A percentile compares a stretch with the other conserved stretches of the same genome.
phyloP scores from a whole-genome alignment of 2,329 filamentous ascomycete genomes.

The Fonsecaea pedrosoi region DNA sequence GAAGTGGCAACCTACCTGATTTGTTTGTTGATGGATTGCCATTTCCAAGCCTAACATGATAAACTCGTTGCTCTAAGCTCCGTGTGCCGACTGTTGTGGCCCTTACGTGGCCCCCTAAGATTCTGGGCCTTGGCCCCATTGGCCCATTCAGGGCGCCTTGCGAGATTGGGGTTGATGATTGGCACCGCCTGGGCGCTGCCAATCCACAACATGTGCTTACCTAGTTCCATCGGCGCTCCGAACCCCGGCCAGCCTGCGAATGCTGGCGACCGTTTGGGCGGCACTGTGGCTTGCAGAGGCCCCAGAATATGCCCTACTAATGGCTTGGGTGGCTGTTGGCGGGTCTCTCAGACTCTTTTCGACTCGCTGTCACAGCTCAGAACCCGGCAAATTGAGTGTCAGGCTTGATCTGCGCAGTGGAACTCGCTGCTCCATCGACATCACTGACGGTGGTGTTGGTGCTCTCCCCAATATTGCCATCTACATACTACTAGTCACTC shows the following conservation, averaged over 20 bases:
- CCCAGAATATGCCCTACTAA: not conserved
- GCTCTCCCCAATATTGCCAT: not conserved
- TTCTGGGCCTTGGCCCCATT: constrained; percentile 3
- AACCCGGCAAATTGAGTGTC: constrained; percentile 7
- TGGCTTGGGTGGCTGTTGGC: constrained; percentile 4
- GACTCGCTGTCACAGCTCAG: not conserved
- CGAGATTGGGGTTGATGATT: constrained; percentile 22
- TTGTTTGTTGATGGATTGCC: constrained; percentile 29
- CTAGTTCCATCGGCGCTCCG: constrained; percentile 6
- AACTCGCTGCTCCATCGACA: constrained; percentile 4
- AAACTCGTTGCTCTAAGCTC: not conserved
- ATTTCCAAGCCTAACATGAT: constrained; percentile 9
- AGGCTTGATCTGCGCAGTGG: constrained; percentile 5
- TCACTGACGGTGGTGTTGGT: not conserved
- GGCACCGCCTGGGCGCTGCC: not conserved
- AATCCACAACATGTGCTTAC: not conserved
- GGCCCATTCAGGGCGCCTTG: constrained; percentile 15
- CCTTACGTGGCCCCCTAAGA: constrained; percentile 1
- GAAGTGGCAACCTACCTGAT: constrained; percentile 5
- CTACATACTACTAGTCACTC: constrained; percentile 3
- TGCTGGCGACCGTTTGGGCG: not conserved
- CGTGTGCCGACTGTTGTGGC: not conserved
- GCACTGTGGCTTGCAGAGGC: not conserved
- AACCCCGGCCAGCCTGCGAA: constrained; percentile 3
- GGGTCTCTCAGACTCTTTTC: not conserved